Base-by-base conservation (phyloP, 108 stramenopile species). In the Nitzschia inconspicua region DNA sequence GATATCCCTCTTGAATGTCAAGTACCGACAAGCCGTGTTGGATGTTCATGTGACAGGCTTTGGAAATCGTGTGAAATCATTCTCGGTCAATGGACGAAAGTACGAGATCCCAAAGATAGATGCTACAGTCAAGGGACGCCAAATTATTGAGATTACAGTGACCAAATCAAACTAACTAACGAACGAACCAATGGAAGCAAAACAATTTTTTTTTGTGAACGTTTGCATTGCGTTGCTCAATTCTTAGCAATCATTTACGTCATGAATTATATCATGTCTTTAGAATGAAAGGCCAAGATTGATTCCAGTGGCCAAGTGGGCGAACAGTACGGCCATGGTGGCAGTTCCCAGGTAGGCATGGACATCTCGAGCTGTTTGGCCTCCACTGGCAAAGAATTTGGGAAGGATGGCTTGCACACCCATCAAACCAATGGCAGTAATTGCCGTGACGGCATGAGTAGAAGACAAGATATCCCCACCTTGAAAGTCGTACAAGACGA, bases 341-440 rank as follows among this genome's bases (percentile, higher is more conserved):
- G 75, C 78, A n/a, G 60, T 35, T 42, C 75, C 78, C n/a, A 79
- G 36, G 54, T 73, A 72, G 20, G 75, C 75, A 37, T 79, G 75
- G 20, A 49, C 74, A 40, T 59, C 56, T 7, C 78, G 59, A 42
- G 70, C 78, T 4, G 30, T 8, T 25, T 55, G 50, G 11, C 65
- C 58, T n/a, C n/a, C n/a, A 29, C 59, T 39, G 3, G 42, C 41
- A 55, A 77, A 70, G 10, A 63, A 35, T 50, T 69, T 62, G 13
- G 78, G 78, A 18, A 75, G 70, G 14, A 66, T 32, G 0, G 78
- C 78, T 50, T 75, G 73, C 34, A 60, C 20, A 39, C 62, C 40
- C 44, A 77, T 25, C 19, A 66, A 44, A n/a, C 42, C 60, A 2
- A 77, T 51, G 19, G 37, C 35, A 1, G 57, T 31, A 19, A 57